These are phyloP conservation scores for Phyllosticta citribraziliensis DNA, from an alignment of 2,329 filamentous ascomycete genomes.

Conservation along the genomic window DNA sequence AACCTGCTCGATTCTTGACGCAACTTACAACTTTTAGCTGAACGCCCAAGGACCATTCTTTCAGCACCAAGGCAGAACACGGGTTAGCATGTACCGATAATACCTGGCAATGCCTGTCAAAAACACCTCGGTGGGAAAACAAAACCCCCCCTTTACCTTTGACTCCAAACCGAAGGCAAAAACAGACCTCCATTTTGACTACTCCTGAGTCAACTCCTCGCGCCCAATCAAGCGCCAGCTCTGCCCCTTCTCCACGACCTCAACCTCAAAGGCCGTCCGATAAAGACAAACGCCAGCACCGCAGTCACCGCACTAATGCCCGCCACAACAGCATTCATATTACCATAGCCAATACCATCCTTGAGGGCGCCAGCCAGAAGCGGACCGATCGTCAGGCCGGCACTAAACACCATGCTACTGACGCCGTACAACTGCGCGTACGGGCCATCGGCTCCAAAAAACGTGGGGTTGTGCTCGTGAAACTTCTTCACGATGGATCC, in stretches of 20 bases:
- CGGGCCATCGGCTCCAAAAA: constrained; percentile 47
- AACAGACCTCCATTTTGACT: not conserved
- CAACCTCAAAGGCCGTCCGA: not conserved
- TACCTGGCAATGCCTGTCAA: too few relatives aligned
- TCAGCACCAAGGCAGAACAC: too few relatives aligned
- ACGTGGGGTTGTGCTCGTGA: constrained; percentile 43
- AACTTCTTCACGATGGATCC: constrained; percentile 47
- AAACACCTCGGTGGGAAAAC: too few relatives aligned
- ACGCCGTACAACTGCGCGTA: constrained; percentile 58
- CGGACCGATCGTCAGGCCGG: constrained; percentile 51
- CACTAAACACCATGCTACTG: constrained; percentile 52
- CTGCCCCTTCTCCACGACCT: not conserved
- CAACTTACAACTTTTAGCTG: too few relatives aligned
- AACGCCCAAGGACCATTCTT: too few relatives aligned
- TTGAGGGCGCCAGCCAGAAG: constrained; percentile 44
- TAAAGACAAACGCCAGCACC: constrained; percentile 27
- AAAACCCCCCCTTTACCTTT: too few relatives aligned
- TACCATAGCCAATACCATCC: constrained; percentile 45
- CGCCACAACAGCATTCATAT: constrained; percentile 46
- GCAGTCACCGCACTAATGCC: constrained; percentile 27
- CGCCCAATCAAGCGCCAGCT: not conserved
- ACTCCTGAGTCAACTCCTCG: not conserved
- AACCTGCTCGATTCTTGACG: too few relatives aligned
- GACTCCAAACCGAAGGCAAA: too few relatives aligned
- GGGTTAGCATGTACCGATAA: too few relatives aligned